Evolutionary conservation across 805 yeast species (phyloP), one percentile per base, ranked within the genome.

Genomic region (Zygotorulaspora sp.): DNA sequence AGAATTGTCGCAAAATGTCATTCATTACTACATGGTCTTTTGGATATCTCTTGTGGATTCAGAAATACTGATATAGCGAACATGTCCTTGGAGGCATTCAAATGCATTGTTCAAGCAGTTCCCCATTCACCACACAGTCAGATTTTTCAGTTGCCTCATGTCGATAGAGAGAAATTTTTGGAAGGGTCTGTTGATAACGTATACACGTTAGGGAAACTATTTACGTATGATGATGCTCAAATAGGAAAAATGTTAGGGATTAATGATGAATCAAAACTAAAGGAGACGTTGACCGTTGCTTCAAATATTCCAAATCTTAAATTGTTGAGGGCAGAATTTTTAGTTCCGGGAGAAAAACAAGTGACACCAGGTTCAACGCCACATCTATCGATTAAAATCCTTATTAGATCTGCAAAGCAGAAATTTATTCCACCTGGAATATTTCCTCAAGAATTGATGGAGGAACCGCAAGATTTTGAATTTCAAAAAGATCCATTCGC

Each of bases 31-130:
- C 49, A 52, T 34, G 94, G 89, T 0, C 70, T 87, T 49, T 67
- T 88, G 42, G 96, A 86, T 48, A 81, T 92, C 52, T 84, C 95
- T 9, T 69, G 86, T 12, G 76, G 75, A 24, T 89, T 90, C 66
- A 81, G 90, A 67, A 75, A 77, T 43, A 68, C 77, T 15, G 90
- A 81, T 14, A 67, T 86, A 37, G 70, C 86, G 22, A 48, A 69
- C 24, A 68, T 73, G 24, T 73, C 85, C 10, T 62, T 77, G 32
- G 87, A 81, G 38, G 70, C 90, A 35, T 76, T 81, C 52, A 80
- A 83, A 57, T 72, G 78, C 33, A 61, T 90, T 24, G 67, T 80
- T 21, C 96, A 86, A 63, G 97, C 94, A 3, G 78, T 86, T 0
- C 71, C 66, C 57, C 68, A 50, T 65, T 75, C 40, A 50, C 69